These are phyloP conservation scores for Fusarium nurragi DNA, from an alignment of 2,329 filamentous ascomycete species.

Conservation along the genomic window DNA sequence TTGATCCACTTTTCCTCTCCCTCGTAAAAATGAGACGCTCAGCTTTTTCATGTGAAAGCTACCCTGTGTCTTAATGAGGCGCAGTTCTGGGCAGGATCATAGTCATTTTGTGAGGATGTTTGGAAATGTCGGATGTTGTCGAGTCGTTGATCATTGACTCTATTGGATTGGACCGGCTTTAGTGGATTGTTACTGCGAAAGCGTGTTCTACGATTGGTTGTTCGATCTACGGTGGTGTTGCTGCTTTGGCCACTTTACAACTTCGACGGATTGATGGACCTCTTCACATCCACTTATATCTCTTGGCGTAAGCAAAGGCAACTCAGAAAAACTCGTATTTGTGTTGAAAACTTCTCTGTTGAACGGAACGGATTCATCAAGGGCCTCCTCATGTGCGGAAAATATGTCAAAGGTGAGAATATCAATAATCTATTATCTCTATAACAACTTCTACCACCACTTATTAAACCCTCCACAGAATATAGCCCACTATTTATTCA, in stretches of 20 bases:
- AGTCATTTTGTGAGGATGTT: background rate
- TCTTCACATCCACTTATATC: background rate
- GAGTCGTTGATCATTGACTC: conserved; percentile 7
- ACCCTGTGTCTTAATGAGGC: conserved; percentile 1
- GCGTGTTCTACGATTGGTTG: conserved; percentile 18
- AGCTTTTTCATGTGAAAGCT: conserved; percentile 10
- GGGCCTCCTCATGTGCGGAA: too few relatives aligned
- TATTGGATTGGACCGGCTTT: background rate
- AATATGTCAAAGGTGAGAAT: background rate
- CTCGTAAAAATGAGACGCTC: conserved; percentile 9
- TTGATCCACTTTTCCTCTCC: conserved; percentile 20
- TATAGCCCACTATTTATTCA: conserved; percentile 45
- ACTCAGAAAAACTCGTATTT: rapidly evolving
- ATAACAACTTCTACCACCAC: background rate
- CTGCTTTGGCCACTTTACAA: background rate
- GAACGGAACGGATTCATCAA: too few relatives aligned
- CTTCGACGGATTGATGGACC: background rate
- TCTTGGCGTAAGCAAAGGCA: background rate
- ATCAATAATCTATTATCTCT: conserved; percentile 17
- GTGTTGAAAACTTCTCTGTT: too few relatives aligned
- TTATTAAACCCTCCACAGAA: background rate
- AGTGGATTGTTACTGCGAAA: background rate
- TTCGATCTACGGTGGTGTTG: background rate
- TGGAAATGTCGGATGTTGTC: background rate
- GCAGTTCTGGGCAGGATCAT: background rate